Evolutionary conservation across 441 rosid species (phyloP), one percentile per base, ranked within the genome.

Genomic region (Eruca vesicaria): DNA sequence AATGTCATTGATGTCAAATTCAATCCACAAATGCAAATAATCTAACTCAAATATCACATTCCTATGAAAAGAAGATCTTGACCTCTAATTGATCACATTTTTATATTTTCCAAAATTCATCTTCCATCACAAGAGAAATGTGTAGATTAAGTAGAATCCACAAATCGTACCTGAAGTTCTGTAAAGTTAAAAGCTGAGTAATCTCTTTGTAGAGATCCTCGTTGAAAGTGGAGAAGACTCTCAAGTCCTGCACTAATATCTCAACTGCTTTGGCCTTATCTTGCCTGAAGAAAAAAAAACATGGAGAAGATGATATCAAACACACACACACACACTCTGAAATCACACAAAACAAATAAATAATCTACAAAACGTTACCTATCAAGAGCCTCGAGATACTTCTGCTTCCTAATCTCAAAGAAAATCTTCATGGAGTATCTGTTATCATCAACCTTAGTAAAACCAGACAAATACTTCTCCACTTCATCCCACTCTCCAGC

Each of bases 401-500:
- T 93, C 83, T 93, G 98, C 88, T 90, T 93, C 19, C 95, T 82
- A 73, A 93, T 92, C 86, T 90, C 94, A 31, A 92, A 92, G 69
- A 90, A 92, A 35, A 92, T 90, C 68, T 90, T 92, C 93, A 88
- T 90, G 7, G 98, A 93, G 82, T 93, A 90, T 79, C 92, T 78
- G 69, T 93, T 93, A 60, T 93, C 98, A 75, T 90, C 98, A 21
- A 89, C 90, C 80, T 90, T 93, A 6, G 98, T 93, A 78, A 88
- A 93, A 16, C 98, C 95, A 66, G 94, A 86, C 5, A 93, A 71
- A 63, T 93, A 93, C 79, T 91, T 91, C 86, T 93, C 98, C 0
- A 93, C 90, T 72, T 93, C 93, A 41, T 90, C 95, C 98, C 97
- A 93, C 74, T 93, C 97, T 28, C 95, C 98, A 72, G 86, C 89